These are phyloP conservation scores for Astragalus membranaceus DNA, from an alignment of 306 rosid species.

Conservation along the genomic window DNA sequence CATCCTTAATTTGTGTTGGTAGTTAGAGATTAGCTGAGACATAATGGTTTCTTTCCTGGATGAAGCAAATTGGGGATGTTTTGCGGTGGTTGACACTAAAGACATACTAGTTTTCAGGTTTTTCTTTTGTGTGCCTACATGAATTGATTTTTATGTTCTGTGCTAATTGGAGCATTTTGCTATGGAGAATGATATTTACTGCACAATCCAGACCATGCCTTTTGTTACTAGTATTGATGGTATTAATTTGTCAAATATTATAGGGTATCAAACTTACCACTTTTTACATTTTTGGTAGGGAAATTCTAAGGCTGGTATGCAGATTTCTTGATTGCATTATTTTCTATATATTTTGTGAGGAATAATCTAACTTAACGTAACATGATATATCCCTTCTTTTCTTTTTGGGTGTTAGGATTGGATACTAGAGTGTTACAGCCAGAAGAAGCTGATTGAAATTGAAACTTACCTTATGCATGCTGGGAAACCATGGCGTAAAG, in stretches of 20 bases:
- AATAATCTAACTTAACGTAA: background rate
- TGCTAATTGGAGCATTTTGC: background rate
- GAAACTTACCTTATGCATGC: conserved; percentile 71
- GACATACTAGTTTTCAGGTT: background rate
- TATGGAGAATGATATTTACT: background rate
- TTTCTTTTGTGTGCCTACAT: background rate
- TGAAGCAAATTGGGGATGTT: background rate
- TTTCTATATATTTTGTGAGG: conserved; percentile 4
- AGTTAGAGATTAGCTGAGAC: background rate
- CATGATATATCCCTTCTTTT: conserved; percentile 10
- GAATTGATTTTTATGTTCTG: background rate
- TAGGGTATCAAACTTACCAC: background rate
- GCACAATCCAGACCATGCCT: background rate
- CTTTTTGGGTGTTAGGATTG: conserved; percentile 57
- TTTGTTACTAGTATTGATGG: background rate
- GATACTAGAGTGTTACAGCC: conserved; percentile 68
- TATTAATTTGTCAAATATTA: background rate
- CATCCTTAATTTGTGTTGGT: background rate
- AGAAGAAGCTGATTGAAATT: conserved; percentile 76
- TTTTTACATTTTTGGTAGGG: background rate
- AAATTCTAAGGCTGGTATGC: background rate
- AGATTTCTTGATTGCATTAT: background rate
- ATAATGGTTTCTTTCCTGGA: background rate
- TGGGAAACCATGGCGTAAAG: conserved; percentile 90
- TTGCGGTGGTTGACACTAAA: background rate